A percentile compares a stretch with the other conserved stretches of the same genome.
Evolutionary conservation across 305 asterid genomes (phyloP).

Genomic region (Lippia alba): DNA sequence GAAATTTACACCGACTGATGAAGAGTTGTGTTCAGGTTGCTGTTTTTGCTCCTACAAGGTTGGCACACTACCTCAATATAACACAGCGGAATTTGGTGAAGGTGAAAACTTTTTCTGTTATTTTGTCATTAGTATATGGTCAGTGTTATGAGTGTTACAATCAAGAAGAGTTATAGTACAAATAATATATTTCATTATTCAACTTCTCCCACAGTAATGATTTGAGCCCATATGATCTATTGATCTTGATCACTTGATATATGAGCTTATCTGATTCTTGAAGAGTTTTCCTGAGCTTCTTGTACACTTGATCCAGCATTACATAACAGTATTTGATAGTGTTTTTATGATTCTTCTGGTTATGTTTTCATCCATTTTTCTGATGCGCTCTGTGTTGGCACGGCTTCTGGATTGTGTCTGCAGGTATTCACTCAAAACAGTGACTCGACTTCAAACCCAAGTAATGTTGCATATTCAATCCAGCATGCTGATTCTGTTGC

Average conservation of each 20-base stretch:
- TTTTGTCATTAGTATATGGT: slow-evolving; percentile 4
- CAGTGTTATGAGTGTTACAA: slow-evolving; percentile 15
- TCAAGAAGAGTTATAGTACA: neutral
- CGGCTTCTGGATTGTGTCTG: slow-evolving; percentile 34
- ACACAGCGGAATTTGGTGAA: slow-evolving; percentile 69
- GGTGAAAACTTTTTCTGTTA: slow-evolving; percentile 41
- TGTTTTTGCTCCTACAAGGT: slow-evolving; percentile 64
- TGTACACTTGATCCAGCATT: slow-evolving; percentile 15
- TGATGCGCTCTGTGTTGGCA: slow-evolving; percentile 10
- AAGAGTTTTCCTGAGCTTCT: slow-evolving; percentile 10
- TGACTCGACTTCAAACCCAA: slow-evolving; percentile 39
- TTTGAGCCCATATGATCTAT: neutral
- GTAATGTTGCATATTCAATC: slow-evolving; percentile 39
- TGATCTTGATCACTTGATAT: neutral
- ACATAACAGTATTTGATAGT: neutral
- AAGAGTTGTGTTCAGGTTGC: slow-evolving; percentile 67
- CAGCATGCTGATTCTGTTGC: slow-evolving; percentile 52
- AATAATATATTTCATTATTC: neutral
- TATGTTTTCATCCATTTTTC: slow-evolving; percentile 14
- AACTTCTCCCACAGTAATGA: slow-evolving; percentile 17
- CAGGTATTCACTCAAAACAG: slow-evolving; percentile 70
- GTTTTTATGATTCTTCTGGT: neutral
- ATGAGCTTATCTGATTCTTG: neutral
- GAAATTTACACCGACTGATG: slow-evolving; percentile 28
- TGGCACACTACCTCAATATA: slow-evolving; percentile 78